These are phyloP conservation scores for Mortierella sp. DNA, from an alignment of 371 early-diverging fungal species.

Conservation along the genomic window DNA sequence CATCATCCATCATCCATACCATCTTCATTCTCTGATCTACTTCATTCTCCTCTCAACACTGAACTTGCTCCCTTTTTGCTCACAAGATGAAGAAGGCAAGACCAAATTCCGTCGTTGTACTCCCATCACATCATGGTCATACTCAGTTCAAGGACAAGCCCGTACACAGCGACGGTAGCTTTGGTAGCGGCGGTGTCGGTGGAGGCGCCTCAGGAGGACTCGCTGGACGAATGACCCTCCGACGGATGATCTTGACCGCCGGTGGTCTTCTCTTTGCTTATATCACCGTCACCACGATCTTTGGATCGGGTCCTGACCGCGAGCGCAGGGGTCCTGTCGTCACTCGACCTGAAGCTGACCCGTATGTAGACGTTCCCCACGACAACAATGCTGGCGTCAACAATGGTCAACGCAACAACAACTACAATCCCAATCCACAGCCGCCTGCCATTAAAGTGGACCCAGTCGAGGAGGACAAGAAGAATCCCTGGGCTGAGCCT, in stretches of 20 bases:
- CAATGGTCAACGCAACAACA: background rate
- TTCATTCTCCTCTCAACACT: background rate
- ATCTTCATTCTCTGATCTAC: constrained; percentile 1
- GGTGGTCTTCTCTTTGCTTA: constrained; percentile 43
- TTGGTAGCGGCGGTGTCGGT: background rate
- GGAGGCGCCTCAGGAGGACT: background rate
- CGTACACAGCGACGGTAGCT: background rate
- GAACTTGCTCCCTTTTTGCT: background rate
- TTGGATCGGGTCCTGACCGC: constrained; percentile 27
- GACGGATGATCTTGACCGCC: constrained; percentile 30
- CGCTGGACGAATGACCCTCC: constrained; percentile 22
- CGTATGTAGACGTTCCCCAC: constrained; percentile 19
- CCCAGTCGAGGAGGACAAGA: too few relatives aligned
- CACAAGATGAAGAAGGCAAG: constrained; percentile 32
- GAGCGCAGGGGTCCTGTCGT: constrained; percentile 8
- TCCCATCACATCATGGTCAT: constrained; percentile 26
- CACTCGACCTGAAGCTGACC: constrained; percentile 27
- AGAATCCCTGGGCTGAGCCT: too few relatives aligned
- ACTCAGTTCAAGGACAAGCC: constrained; percentile 51
- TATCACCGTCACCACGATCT: constrained; percentile 34
- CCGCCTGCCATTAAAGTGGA: too few relatives aligned
- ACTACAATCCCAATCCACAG: background rate
- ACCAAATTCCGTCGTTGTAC: constrained; percentile 35
- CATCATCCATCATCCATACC: too few relatives aligned
- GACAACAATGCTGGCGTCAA: constrained; percentile 6